Percentiles rank a stretch among this genome's conserved stretches.
Evolutionary conservation across 805 yeast species (phyloP).

Genomic region (Saccharomycopsis selenospora): DNA sequence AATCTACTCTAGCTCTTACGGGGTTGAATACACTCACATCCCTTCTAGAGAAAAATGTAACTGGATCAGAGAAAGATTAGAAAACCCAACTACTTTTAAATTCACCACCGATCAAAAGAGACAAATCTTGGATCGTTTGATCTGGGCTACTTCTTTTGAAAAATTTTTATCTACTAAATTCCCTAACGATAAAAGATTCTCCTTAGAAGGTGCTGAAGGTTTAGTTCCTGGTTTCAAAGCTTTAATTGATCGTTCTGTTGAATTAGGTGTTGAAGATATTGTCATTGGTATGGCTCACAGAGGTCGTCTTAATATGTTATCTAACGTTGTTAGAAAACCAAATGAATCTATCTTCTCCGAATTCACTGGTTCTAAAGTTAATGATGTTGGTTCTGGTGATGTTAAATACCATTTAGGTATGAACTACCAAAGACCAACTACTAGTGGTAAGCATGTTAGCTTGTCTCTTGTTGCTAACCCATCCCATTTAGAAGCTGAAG

Average conservation of each 20-base stretch:
- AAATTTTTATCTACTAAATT: constrained; percentile 87
- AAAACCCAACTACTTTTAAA: constrained; percentile 81
- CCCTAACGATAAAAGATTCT: constrained; percentile 98
- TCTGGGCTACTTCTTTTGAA: constrained; percentile 96
- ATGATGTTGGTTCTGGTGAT: constrained; percentile 97
- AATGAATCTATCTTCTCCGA: constrained; percentile 96
- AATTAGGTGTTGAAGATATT: constrained; percentile 87
- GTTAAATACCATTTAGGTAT: constrained; percentile 98
- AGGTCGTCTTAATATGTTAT: constrained; percentile 96
- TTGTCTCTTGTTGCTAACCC: constrained; percentile 97
- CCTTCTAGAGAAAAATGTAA: constrained; percentile 94
- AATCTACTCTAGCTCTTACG: constrained; percentile 81
- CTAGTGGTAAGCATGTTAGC: constrained; percentile 94
- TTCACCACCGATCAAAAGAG: constrained; percentile 86
- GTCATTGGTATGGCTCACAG: constrained; percentile 99
- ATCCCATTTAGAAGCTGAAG: constrained; percentile 98
- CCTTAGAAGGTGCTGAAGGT: constrained; percentile 97
- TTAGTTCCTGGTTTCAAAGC: constrained; percentile 97
- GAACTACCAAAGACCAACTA: constrained; percentile 98
- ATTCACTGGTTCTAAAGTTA: constrained; percentile 83
- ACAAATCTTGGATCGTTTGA: constrained; percentile 90
- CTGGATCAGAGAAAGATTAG: constrained; percentile 96
- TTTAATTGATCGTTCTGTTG: constrained; percentile 87
- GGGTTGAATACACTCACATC: constrained; percentile 93
- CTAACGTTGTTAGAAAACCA: constrained; percentile 97